Evolutionary conservation across 2,329 filamentous ascomycete species (phyloP).

Genomic region (Epichloe brachyelytri): DNA sequence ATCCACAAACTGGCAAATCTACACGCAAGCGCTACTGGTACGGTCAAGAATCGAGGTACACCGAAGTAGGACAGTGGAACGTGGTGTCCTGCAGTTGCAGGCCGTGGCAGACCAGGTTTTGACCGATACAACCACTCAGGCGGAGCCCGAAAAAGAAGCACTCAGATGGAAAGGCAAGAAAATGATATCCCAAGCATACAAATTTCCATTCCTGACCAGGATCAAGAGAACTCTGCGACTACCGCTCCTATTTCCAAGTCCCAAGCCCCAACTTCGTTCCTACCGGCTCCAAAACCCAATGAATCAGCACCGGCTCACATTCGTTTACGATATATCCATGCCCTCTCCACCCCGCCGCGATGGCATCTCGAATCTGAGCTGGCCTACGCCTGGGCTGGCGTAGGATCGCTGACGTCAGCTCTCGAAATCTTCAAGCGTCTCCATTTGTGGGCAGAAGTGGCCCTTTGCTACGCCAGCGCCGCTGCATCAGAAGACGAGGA

Average conservation of each 20-base stretch:
- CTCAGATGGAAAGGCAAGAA: constrained; percentile 10
- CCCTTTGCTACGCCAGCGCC: constrained; percentile 65
- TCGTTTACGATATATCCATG: constrained; percentile 71
- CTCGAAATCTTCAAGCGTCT: constrained; percentile 92
- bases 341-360: constrained; percentile 68
- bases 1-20: constrained; percentile 94
- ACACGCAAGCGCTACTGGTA: constrained; percentile 84
- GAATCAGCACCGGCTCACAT: constrained; percentile 70
- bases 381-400: constrained; percentile 78
- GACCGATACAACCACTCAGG: constrained; percentile 52
- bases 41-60: constrained; percentile 84
- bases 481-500: constrained; percentile 44
- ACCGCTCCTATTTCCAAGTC: constrained; percentile 6
- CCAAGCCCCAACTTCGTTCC: constrained; percentile 57
- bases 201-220: constrained; percentile 26
- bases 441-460: constrained; percentile 88
- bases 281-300: constrained; percentile 59
- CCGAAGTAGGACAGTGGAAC: constrained; percentile 73
- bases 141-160: constrained; percentile 17
- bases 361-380: constrained; percentile 95
- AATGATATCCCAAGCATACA: constrained; percentile 32
- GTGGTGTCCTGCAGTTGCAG: constrained; percentile 84
- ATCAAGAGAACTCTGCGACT: constrained; percentile 1
- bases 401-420: constrained; percentile 79
- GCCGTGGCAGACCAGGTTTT: constrained; percentile 92